Evolutionary conservation across 139 green algal species (phyloP).

Genomic region (Coelastrella sp.): DNA sequence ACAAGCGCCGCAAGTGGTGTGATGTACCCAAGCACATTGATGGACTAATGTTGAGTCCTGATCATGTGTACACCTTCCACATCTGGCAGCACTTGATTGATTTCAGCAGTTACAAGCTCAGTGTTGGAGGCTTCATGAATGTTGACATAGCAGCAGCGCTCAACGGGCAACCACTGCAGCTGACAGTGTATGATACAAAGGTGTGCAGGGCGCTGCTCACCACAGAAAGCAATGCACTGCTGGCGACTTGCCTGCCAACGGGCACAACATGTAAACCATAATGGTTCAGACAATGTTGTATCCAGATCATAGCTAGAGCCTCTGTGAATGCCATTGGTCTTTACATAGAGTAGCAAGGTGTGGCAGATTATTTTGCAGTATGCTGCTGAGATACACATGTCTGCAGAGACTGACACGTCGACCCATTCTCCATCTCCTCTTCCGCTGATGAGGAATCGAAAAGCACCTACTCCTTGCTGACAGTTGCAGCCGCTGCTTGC

Average conservation of each 20-base stretch:
- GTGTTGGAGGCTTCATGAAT: constrained; percentile 36
- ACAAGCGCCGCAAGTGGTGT: constrained; percentile 49
- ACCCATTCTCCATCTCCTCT: no score
- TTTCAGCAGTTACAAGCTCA: constrained; percentile 44
- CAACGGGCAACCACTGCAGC: constrained; percentile 47
- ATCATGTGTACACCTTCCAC: constrained; percentile 50
- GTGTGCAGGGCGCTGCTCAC: background rate
- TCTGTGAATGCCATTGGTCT: no score
- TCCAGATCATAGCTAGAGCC: background rate
- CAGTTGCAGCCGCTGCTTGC: background rate
- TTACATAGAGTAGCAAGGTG: no score
- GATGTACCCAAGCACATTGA: constrained; percentile 43
- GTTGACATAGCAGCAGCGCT: constrained; percentile 45
- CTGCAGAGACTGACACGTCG: no score
- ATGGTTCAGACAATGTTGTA: background rate
- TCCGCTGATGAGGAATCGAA: background rate
- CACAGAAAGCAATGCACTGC: background rate
- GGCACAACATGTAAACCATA: background rate
- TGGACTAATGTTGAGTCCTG: background rate
- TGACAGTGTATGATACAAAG: constrained; percentile 40
- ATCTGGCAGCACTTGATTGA: constrained; percentile 54
- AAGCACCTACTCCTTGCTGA: background rate
- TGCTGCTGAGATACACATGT: no score
- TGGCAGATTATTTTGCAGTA: no score
- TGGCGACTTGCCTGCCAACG: background rate